These are phyloP conservation scores for Borealophlyctis nickersoniae DNA, from an alignment of 192 early-diverging fungal species.

Conservation along the genomic window DNA sequence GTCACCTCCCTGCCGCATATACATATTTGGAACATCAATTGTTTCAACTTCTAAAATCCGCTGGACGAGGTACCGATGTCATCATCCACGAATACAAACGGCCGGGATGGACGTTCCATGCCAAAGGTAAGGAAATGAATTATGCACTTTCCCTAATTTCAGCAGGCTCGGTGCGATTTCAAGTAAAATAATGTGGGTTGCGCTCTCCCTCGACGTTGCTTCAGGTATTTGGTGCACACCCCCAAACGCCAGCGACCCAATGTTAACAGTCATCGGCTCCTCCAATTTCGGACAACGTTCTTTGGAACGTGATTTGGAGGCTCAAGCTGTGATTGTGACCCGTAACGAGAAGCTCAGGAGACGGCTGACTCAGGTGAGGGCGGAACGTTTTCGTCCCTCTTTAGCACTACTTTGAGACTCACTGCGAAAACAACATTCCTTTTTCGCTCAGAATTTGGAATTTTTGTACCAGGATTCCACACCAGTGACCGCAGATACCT, in stretches of 20 bases:
- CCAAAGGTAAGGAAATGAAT: slow-evolving; percentile 67
- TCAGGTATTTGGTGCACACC: slow-evolving; percentile 70
- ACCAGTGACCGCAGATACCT: slow-evolving; percentile 48
- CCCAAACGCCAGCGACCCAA: slow-evolving; percentile 45
- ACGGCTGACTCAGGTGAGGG: slow-evolving; percentile 55
- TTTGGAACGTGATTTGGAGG: slow-evolving; percentile 86
- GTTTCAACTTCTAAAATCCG: slow-evolving; percentile 35
- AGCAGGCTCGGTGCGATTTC: background rate
- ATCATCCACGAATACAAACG: slow-evolving; percentile 74
- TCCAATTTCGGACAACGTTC: slow-evolving; percentile 93
- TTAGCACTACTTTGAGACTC: background rate
- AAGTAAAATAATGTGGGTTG: background rate
- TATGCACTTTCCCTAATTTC: background rate
- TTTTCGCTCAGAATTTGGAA: slow-evolving; percentile 48
- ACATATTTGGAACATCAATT: slow-evolving; percentile 77
- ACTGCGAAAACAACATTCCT: background rate
- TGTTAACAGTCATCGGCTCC: slow-evolving; percentile 84
- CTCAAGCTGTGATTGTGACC: slow-evolving; percentile 77
- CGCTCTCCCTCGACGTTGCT: background rate
- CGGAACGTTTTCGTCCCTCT: background rate
- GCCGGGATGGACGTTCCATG: slow-evolving; percentile 92
- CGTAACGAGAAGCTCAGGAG: slow-evolving; percentile 48
- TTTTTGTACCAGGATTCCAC: slow-evolving; percentile 41
- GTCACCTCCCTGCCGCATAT: slow-evolving; percentile 87
- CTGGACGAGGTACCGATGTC: slow-evolving; percentile 40